These are phyloP conservation scores for Eucommia ulmoides DNA, from an alignment of 257 asterid genomes.

Conservation along the genomic window DNA sequence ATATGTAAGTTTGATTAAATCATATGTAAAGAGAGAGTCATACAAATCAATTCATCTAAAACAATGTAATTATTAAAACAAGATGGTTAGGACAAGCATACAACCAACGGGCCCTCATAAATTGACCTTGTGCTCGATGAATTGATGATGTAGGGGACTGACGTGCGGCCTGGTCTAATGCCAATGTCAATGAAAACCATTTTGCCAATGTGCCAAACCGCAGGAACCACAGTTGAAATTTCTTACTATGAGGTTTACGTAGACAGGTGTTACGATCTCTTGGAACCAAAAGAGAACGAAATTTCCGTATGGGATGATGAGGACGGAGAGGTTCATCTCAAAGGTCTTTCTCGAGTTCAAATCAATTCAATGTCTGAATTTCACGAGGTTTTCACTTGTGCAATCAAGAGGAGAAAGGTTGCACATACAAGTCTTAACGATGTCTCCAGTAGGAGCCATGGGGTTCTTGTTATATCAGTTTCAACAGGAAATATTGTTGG, in stretches of 20 bases:
- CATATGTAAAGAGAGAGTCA: too few species aligned
- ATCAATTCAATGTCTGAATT: constrained; percentile 42
- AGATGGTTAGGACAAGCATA: too few species aligned
- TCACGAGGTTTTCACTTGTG: constrained; percentile 46
- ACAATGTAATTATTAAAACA: too few species aligned
- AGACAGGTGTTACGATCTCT: constrained; percentile 73
- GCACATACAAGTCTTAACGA: constrained; percentile 69
- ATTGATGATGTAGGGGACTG: constrained; percentile 63
- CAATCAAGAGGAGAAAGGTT: constrained; percentile 62
- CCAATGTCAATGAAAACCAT: constrained; percentile 51
- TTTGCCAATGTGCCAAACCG: constrained; percentile 31
- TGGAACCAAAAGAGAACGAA: constrained; percentile 64
- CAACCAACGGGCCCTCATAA: too few species aligned
- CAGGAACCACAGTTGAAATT: constrained; percentile 28
- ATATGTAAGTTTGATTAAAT: too few species aligned
- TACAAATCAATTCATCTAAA: too few species aligned
- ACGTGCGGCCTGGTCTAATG: constrained; percentile 61
- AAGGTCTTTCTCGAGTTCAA: constrained; percentile 54
- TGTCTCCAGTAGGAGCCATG: constrained; percentile 91
- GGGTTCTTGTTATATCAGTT: constrained; percentile 44
- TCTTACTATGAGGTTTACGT: constrained; percentile 85
- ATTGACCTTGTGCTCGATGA: too few species aligned
- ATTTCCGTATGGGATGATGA: constrained; percentile 50
- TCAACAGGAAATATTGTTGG: constrained; percentile 32
- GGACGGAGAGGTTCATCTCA: constrained; percentile 65